phyloP scores from a whole-genome alignment of 2,329 filamentous ascomycete species.

The Venturia effusa region DNA sequence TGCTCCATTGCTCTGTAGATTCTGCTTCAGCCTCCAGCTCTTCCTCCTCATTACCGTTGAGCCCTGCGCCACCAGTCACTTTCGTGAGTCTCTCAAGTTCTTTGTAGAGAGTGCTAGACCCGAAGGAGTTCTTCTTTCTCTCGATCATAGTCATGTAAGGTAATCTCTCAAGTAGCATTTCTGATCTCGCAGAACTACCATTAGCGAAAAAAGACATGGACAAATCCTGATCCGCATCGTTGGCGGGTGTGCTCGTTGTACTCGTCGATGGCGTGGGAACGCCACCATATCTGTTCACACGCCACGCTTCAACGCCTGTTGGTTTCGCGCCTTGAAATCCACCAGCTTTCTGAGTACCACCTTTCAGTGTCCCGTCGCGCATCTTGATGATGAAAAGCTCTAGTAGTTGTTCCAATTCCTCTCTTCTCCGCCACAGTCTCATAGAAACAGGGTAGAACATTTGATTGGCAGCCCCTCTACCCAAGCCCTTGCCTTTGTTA shows the following conservation, averaged over 20 bases:
- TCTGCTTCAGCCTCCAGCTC: slow-evolving; percentile 16
- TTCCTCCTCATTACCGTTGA: slow-evolving; percentile 21
- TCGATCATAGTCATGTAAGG: slow-evolving; percentile 70
- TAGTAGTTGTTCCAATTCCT: slow-evolving; percentile 67
- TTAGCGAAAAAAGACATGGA: slow-evolving; percentile 34
- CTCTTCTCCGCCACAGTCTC: slow-evolving; percentile 71
- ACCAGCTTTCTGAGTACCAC: slow-evolving; percentile 13
- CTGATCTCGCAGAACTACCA: slow-evolving; percentile 51
- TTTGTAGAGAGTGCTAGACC: slow-evolving; percentile 27
- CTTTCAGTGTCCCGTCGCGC: slow-evolving; percentile 28
- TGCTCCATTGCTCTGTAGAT: slow-evolving; percentile 29
- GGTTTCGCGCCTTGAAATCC: neutral
- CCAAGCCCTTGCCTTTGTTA: slow-evolving; percentile 19
- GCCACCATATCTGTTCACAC: slow-evolving; percentile 15
- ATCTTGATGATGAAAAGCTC: slow-evolving; percentile 56
- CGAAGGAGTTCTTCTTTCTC: slow-evolving; percentile 17
- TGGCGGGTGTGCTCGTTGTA: neutral
- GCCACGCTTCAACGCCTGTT: slow-evolving; percentile 27
- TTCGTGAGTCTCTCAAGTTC: slow-evolving; percentile 59
- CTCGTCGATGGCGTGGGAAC: slow-evolving; percentile 5
- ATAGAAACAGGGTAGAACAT: slow-evolving; percentile 89
- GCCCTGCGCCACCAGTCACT: slow-evolving; percentile 46
- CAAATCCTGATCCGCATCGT: neutral
- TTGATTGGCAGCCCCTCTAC: slow-evolving; percentile 32
- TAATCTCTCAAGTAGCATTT: slow-evolving; percentile 73